Evolutionary conservation across 202 grass and related monocot genomes (phyloP), one percentile per base, ranked within the genome.

Genomic region (Schoenoplectus tabernaemontani): DNA sequence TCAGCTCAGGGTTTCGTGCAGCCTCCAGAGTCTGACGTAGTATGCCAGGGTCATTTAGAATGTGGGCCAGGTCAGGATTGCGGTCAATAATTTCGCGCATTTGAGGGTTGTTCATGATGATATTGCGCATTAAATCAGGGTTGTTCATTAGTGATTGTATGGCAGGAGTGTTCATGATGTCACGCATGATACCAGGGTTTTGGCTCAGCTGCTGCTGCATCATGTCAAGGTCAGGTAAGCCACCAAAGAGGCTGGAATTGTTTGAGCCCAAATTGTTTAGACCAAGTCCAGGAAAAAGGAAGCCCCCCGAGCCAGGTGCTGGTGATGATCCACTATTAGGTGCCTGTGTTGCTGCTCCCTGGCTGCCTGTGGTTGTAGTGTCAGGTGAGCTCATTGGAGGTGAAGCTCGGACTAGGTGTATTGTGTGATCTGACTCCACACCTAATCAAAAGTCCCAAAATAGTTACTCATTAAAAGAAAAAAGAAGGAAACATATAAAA

Each of bases 1-100:
- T 97, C 67, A 97, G 83, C 81, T 97, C 93, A 48, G 93, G 93
- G 76, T 97, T 97, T 54, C 93, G 90, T 58, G 91, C 89, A 19
- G 93, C 89, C 74, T 97, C 93, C n/a, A 97, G 89, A 73, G 93
- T 97, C 84, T 97, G 93, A 9, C 93, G 89, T n/a, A 97, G 87
- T 63, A 89, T 87, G 76, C 81, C 87, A 39, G 93, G 91, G 59
- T 97, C 93, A 91, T 97, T 97, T 59, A 97, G 84, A 43, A 97
- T 87, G 67, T 97, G 93, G 15, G 93, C 93, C 78, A 97, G 85
- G 84, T 97, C 93, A 73, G 93, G 93, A 83, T 97, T 97, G 44
- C 87, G 87, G 64, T 97, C 93, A 22, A 97, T 97, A 76, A 97
- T 88, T 33, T 91, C 93, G 9, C 91, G 91, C 93, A 97, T 86